These are phyloP conservation scores for Lepidopterella palustris DNA, from an alignment of 495 filamentous ascomycete species.

Conservation along the genomic window DNA sequence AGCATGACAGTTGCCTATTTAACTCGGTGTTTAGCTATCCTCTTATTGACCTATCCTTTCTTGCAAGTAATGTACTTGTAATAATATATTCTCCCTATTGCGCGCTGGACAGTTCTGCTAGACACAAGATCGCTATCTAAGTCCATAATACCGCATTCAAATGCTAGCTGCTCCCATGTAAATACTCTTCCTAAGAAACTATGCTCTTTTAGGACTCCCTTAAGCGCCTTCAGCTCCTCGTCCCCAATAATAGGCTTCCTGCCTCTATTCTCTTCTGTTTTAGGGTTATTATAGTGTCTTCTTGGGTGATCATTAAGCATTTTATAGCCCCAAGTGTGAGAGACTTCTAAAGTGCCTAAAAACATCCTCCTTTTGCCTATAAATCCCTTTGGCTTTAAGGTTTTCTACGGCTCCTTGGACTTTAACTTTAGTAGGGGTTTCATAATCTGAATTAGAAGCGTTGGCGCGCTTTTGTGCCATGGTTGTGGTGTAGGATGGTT, in stretches of 20 bases:
- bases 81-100: constrained; percentile 5
- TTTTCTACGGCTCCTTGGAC: constrained; percentile 3
- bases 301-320: not conserved
- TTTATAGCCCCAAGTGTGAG: not conserved
- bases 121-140: not conserved
- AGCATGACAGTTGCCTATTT: not conserved
- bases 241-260: not conserved
- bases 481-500: not conserved
- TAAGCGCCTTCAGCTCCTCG: not conserved
- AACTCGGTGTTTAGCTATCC: not conserved
- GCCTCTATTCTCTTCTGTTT: not conserved
- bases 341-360: constrained; percentile 10
- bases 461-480: not conserved
- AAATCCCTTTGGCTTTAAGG: constrained; percentile 1
- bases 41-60: constrained; percentile 1
- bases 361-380: not conserved
- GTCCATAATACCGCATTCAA: not conserved
- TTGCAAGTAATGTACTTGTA: constrained; percentile 6
- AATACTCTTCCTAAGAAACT: constrained; percentile 2
- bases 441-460: not conserved
- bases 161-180: constrained; percentile 2
- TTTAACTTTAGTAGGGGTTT: not conserved
- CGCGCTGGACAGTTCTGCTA: not conserved
- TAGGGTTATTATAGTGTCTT: not conserved
- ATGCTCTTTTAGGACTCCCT: constrained; percentile 9